Conservation (phyloP, 257 asterid species). For the Ocimum tenuiflorum region DNA sequence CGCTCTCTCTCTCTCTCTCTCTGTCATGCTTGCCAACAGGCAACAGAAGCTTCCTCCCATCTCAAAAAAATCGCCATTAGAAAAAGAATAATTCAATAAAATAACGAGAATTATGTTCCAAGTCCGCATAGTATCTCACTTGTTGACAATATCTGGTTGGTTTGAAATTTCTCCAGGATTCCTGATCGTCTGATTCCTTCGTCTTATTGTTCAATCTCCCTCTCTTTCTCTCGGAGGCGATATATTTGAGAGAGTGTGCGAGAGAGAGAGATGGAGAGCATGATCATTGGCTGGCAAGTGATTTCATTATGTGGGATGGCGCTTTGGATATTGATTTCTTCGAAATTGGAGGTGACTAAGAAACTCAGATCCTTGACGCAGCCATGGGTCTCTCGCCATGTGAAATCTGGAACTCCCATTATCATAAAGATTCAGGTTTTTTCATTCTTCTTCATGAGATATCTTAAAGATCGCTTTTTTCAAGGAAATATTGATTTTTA, state of each 20-base stretch:
- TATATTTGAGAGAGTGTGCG: background rate
- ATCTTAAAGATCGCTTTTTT: background rate
- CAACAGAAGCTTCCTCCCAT: background rate
- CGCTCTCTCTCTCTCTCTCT: too few species aligned
- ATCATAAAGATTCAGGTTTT: conserved; percentile 78
- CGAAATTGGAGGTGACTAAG: conserved; percentile 53
- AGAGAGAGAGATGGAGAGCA: conserved; percentile 47
- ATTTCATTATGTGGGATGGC: conserved; percentile 50
- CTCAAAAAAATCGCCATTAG: background rate
- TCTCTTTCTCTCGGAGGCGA: background rate
- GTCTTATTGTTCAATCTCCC: background rate
- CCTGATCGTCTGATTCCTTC: background rate
- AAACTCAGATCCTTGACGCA: conserved; percentile 69
- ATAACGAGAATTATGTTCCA: background rate
- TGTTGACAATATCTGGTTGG: background rate
- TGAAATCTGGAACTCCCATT: conserved; percentile 50
- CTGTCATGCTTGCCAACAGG: background rate
- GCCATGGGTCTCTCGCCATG: conserved; percentile 61
- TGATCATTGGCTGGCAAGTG: conserved; percentile 44
- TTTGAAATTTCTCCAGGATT: conserved; percentile 1
- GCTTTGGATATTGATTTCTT: conserved; percentile 63
- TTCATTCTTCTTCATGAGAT: background rate
- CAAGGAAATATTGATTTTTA: background rate
- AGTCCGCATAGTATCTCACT: conserved; percentile 4
- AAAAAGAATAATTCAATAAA: background rate